phyloP scores from a whole-genome alignment of 192 early-diverging fungal genomes.

The Lobulomyces angularis region DNA sequence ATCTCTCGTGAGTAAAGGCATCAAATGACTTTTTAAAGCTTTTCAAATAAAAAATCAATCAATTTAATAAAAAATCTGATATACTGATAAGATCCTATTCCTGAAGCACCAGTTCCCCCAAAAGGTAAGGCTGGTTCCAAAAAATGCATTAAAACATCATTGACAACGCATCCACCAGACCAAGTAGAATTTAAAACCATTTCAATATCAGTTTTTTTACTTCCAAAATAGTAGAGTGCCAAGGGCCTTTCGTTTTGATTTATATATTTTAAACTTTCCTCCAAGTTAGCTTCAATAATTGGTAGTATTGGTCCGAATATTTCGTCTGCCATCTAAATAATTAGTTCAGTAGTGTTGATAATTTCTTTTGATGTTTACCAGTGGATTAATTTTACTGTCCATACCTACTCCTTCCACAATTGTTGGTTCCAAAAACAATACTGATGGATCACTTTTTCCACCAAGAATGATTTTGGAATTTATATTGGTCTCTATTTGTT shows the following conservation, averaged over 20 bases:
- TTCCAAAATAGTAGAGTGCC: slow-evolving; percentile 63
- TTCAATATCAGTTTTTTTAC: slow-evolving; percentile 28
- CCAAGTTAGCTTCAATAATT: slow-evolving; percentile 33
- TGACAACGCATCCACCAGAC: slow-evolving; percentile 66
- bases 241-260: slow-evolving; percentile 51
- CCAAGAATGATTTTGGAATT: slow-evolving; percentile 35
- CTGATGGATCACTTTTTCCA: slow-evolving; percentile 35
- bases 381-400: slow-evolving; percentile 21
- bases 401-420: slow-evolving; percentile 57
- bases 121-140: slow-evolving; percentile 56
- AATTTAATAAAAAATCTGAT: too few relatives aligned
- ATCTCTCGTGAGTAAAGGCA: slow-evolving; percentile 69
- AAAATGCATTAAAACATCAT: slow-evolving; percentile 70
- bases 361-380: slow-evolving; percentile 4
- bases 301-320: slow-evolving; percentile 89
- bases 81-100: slow-evolving; percentile 80
- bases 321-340: slow-evolving; percentile 78
- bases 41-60: too few relatives aligned
- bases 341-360: too few relatives aligned
- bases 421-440: slow-evolving; percentile 70
- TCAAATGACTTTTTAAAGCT: slow-evolving; percentile 62
- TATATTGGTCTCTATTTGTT: slow-evolving; percentile 17
- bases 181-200: slow-evolving; percentile 53
- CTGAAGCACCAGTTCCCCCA: slow-evolving; percentile 75
- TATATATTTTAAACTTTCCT: slow-evolving; percentile 7